Conservation (phyloP, 208 protist species). For the Leishmania amazonensis region DNA sequence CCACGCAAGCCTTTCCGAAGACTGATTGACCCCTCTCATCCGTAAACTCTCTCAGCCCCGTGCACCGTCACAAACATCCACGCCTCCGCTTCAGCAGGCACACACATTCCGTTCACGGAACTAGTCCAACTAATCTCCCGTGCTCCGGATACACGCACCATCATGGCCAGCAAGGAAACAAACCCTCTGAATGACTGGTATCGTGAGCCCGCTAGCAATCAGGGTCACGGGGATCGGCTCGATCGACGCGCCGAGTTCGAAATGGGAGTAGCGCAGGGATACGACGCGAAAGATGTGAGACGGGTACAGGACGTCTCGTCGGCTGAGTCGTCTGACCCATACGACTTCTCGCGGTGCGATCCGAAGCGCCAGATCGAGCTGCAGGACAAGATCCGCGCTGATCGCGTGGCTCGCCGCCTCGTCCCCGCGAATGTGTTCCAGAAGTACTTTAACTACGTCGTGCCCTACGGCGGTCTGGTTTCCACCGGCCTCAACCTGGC, state of each 20-base stretch:
- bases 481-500: slow-evolving; percentile 59
- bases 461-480: slow-evolving; percentile 58
- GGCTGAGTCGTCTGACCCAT: not conserved
- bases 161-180: not conserved
- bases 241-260: slow-evolving; percentile 1
- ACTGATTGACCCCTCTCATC: not conserved
- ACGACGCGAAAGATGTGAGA: not conserved
- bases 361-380: not conserved
- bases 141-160: not conserved
- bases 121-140: not conserved
- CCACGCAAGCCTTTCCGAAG: not conserved
- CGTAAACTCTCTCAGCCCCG: not conserved
- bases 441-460: slow-evolving; percentile 40
- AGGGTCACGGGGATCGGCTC: not conserved
- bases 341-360: slow-evolving; percentile 25
- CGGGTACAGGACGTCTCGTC: slow-evolving; percentile 8
- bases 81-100: not conserved
- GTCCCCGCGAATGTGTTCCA: slow-evolving; percentile 29
- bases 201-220: too few species aligned
- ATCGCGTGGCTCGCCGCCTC: slow-evolving; percentile 29
- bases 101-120: not conserved
- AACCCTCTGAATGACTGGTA: not conserved
- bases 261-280: not conserved
- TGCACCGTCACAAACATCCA: not conserved
- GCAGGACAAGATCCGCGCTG: slow-evolving; percentile 10